Base-by-base conservation (phyloP, 352 stramenopile genomes). In the Globisporangium takayamanum region DNA sequence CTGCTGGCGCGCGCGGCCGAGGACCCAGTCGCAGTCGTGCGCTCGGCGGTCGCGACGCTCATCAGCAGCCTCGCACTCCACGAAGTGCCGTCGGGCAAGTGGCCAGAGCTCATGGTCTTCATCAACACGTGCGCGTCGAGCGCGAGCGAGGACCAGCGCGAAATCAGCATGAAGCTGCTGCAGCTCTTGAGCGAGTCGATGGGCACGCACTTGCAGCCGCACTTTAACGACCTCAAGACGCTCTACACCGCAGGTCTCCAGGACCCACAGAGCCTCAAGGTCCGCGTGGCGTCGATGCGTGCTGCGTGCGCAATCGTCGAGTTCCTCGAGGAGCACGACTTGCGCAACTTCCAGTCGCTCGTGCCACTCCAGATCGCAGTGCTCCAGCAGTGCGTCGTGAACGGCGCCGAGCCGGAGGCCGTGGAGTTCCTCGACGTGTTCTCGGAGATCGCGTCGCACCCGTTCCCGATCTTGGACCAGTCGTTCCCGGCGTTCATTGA, bases 31-130 rank as follows among this genome's bases (percentile, higher is more conserved):
- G 74, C 91, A 55, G 78, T 89, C 26, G 94, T 98, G 47, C 87
- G 89, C 65, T 92, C 84, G 36, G 89, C 78, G 10, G 75, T 97
- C 55, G 82, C 86, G 41, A 73, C 73, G 62, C 76, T 96, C 53
- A 92, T 97, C 57, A 72, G 87, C n/a, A 69, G 80, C 64, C 60
- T 95, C 42, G 79, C 87, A n/a, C 69, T 88, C 55, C 83, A 94
- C 64, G 80, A 94, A 55, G 68, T 91, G 47, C 76, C 80, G 25
- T 48, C 62, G 14, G 76, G 76, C 63, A 84, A 87, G 47, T 98
- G 94, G 94, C 88, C 89, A 0, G 93, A 98, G 68, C 76, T 98
- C 37, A 96, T 98, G 68, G 73, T 92, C 50, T 98, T 98, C 68
- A 96, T 98, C 59, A 95, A 94, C 56, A 86, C 78, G 45, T 92